Percentiles rank a stretch among this genome's conserved stretches.
These are phyloP conservation scores for Melanogaster broomeanus DNA, from an alignment of 768 basidiomycete species.

Conservation along the genomic window DNA sequence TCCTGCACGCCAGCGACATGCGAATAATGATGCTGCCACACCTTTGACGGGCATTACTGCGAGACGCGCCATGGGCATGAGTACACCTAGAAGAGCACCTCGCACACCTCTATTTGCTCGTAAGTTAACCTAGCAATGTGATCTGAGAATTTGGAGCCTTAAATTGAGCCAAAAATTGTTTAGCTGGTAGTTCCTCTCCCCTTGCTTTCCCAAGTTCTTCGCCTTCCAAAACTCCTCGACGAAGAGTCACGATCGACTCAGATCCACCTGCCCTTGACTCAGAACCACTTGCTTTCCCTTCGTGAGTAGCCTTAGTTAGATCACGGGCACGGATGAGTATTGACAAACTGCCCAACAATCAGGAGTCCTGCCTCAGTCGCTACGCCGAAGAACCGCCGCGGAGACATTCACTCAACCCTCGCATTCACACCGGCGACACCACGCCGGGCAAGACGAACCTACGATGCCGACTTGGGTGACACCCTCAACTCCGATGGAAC, in stretches of 20 bases:
- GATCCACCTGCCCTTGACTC: constrained; percentile 46
- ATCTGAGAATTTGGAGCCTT: neutral
- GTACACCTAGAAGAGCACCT: constrained; percentile 48
- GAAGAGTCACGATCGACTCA: constrained; percentile 38
- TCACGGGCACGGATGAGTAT: neutral
- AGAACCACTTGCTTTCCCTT: constrained; percentile 71
- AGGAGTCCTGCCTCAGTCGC: constrained; percentile 54
- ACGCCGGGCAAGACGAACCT: constrained; percentile 40
- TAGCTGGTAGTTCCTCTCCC: constrained; percentile 62
- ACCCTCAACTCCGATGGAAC: constrained; percentile 62
- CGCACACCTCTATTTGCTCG: constrained; percentile 51
- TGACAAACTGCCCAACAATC: neutral
- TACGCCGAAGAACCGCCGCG: constrained; percentile 76
- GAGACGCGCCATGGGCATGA: constrained; percentile 55
- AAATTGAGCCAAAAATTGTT: neutral
- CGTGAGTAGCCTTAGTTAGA: constrained; percentile 42
- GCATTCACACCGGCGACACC: constrained; percentile 52
- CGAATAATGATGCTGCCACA: constrained; percentile 41
- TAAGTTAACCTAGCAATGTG: constrained; percentile 28
- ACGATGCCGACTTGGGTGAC: constrained; percentile 34
- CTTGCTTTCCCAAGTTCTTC: constrained; percentile 67
- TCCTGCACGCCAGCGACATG: constrained; percentile 41
- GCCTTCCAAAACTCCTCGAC: constrained; percentile 49
- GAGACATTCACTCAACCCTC: constrained; percentile 88
- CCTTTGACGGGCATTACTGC: constrained; percentile 49